phyloP scores from a whole-genome alignment of 257 asterid genomes.

The Plantago elongata region DNA sequence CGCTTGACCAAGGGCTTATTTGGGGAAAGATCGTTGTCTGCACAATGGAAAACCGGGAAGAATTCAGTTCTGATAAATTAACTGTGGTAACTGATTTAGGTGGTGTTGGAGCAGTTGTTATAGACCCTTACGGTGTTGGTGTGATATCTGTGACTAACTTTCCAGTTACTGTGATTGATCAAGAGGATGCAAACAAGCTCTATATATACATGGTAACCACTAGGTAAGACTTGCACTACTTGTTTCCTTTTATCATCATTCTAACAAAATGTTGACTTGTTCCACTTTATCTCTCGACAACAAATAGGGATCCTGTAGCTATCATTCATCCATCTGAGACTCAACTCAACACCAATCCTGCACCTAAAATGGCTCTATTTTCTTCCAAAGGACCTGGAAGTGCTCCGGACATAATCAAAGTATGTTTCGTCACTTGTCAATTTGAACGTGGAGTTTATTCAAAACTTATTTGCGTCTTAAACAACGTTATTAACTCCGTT shows the following conservation, averaged over 20 bases:
- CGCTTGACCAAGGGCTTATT: slow-evolving; percentile 6
- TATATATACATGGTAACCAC: slow-evolving; percentile 3
- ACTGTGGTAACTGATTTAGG: background rate
- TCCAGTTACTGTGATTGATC: slow-evolving; percentile 5
- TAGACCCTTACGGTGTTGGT: background rate
- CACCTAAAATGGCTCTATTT: slow-evolving; percentile 25
- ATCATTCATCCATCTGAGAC: background rate
- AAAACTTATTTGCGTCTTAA: no score
- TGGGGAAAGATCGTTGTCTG: slow-evolving; percentile 18
- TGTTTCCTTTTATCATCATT: no score
- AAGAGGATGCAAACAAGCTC: slow-evolving; percentile 5
- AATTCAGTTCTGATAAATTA: background rate
- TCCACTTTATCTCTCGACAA: no score
- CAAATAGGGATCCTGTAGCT: background rate
- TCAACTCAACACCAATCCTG: slow-evolving; percentile 9
- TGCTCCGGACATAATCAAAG: slow-evolving; percentile 21
- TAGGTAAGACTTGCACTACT: background rate
- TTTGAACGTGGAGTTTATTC: no score
- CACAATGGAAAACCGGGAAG: background rate
- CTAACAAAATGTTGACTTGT: no score
- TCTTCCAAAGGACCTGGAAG: slow-evolving; percentile 20
- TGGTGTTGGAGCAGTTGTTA: slow-evolving; percentile 15
- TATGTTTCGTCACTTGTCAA: background rate
- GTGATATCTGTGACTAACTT: background rate
- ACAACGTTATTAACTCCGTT: no score